Base-by-base conservation (phyloP, 306 rosid species). In the Trifolium repens region DNA sequence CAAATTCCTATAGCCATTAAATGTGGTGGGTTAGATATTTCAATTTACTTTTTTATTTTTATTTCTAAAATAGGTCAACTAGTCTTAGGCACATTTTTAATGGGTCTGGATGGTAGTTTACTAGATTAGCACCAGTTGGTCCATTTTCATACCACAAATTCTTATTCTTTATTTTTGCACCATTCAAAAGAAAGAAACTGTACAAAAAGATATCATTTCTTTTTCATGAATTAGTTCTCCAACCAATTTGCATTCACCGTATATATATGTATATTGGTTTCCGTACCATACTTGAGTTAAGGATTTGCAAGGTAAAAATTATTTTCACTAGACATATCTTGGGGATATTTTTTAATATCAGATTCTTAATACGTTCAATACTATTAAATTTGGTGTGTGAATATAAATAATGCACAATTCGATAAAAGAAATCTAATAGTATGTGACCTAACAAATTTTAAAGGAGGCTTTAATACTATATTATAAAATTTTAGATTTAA, bases 21-120 rank as follows among this genome's bases (percentile, higher is more conserved):
- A 67, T 7, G 61, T 55, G 61, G 26, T 67, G 72, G 55, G 72
- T 67, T 67, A 43, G 39, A 47, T 46, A 44, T 43, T 67, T 67
- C 55, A 22, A 67, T 22, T 67, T 35, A 2, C 39, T 44, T 67
- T 67, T 14, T 14, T 12, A 5, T 35, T 35, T 35, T 34, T 34
- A 0, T 37, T 39, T 39, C 0, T 5, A 43, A 24, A 14, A 22
- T 22, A 22, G 12, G 72, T 67, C 72, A 67, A 67, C 39, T 43
- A 15, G 55, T 67, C 67, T 32, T 61, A 54, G 67, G 67, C 67
- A 61, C 67, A 61, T 30, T 61, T 60, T 61, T 61, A 30, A 61
- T 61, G 32, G 61, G 30, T 27, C 11, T 54, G 27, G 12, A 54
- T 54, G 66, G 42, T 60, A 60, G 42, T 32, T 61, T 61, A 61